Percentiles rank a stretch among this genome's conserved stretches.
These are phyloP conservation scores for Dictyostelium capitatum DNA, from an alignment of 78 protist genomes.

Conservation along the genomic window DNA sequence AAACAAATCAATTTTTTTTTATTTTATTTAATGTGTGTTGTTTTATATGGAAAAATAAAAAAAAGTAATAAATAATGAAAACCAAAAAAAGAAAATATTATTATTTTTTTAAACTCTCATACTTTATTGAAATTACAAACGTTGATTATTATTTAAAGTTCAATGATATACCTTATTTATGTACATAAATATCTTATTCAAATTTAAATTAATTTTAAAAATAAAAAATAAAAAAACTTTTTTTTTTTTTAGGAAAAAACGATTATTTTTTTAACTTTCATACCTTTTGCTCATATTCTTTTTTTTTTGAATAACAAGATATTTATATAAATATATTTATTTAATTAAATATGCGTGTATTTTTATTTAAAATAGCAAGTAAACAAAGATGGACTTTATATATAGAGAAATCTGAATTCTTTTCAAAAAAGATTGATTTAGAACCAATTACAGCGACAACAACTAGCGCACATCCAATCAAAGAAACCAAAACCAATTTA, in stretches of 20 bases:
- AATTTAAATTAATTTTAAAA: no score
- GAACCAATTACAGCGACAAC: not conserved
- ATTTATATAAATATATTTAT: not conserved
- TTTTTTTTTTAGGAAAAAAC: not conserved
- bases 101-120: no score
- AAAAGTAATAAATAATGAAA: not conserved
- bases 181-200: no score
- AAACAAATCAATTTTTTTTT: no score
- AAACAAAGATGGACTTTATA: constrained; percentile 72
- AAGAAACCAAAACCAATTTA: not conserved
- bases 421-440: not conserved
- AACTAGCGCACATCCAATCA: no score
- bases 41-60: no score
- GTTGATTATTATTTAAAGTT: no score
- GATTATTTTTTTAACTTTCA: not conserved
- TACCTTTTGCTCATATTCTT: not conserved
- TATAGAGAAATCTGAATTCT: constrained; percentile 58
- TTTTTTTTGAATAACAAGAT: not conserved
- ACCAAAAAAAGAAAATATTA: no score
- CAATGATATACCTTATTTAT: no score
- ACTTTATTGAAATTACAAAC: no score
- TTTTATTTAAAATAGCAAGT: constrained; percentile 19
- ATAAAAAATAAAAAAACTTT: not conserved
- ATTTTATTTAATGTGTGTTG: no score
- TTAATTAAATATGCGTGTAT: constrained; percentile 52